Evolutionary conservation across 805 yeast species (phyloP), one percentile per base, ranked within the genome.

Genomic region (Kodamaea restingae): DNA sequence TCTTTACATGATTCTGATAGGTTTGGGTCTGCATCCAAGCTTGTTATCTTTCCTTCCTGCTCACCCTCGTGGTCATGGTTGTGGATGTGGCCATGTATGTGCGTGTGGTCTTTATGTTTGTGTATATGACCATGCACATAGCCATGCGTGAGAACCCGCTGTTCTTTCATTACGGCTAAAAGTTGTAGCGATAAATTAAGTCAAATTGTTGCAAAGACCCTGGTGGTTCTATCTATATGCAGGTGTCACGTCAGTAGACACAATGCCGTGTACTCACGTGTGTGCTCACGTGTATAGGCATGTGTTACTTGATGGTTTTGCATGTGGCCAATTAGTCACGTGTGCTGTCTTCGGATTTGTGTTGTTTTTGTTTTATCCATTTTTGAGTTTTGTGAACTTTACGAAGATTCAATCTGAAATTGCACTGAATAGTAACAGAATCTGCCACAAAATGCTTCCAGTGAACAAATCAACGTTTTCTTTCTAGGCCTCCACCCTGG

Each of bases 71-170:
- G 68, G 38, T 63, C 70, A 39, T 67, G 71, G 44, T 67, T 76
- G 50, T 79, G 85, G 21, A 79, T 73, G 51, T 79, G 85, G n/a
- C 85, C 85, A 51, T 79, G 84, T 25, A 79, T 77, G 48, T 78
- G 79, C 5, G 82, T 76, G 50, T 78, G 73, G 49, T 76, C 78
- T 41, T 71, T 67, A 52, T 76, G 80, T 49, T 75, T 76, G 56
- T 79, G 84, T 15, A 79, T 76, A 49, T 79, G 85, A 3, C 85
- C 85, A 56, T 79, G 85, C 12, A 78, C 78, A n/a, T 74, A 65
- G 15, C 83, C 83, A 42, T 73, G 76, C 18, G 66, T 58, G 32
- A 52, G 40, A 7, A 52, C 42, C 29, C 43, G 43, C 32, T 42
- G 38, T 15, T 43, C 40, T 25, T 31, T 38, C 36, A 38, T 38